phyloP scores from a whole-genome alignment of 2,329 filamentous ascomycete species.

The Parastagonospora nodorum region DNA sequence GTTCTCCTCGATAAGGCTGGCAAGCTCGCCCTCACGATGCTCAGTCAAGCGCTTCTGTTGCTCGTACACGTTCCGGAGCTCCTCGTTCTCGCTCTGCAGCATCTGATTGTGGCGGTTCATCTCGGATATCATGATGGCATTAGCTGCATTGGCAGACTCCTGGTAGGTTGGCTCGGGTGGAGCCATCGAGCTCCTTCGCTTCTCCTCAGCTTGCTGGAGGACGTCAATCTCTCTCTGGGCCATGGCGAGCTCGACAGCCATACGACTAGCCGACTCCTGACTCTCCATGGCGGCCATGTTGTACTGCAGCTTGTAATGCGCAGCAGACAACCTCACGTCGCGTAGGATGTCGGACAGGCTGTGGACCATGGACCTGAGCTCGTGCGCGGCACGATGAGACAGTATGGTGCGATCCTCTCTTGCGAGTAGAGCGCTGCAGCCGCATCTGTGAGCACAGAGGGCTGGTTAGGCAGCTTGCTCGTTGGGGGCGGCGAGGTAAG shows the following conservation, averaged over 20 bases:
- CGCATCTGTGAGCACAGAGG: constrained; percentile 33
- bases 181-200: constrained; percentile 62
- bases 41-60: constrained; percentile 79
- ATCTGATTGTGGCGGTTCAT: constrained; percentile 64
- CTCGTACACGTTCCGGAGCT: constrained; percentile 67
- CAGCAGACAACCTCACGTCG: constrained; percentile 78
- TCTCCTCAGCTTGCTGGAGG: constrained; percentile 74
- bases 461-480: constrained; percentile 33
- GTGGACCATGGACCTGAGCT: constrained; percentile 60
- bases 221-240: constrained; percentile 86
- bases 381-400: no score
- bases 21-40: constrained; percentile 75
- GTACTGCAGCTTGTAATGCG: constrained; percentile 90
- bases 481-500: constrained; percentile 57
- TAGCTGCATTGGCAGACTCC: constrained; percentile 59
- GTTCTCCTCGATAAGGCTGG: constrained; percentile 74
- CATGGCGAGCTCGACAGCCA: constrained; percentile 90
- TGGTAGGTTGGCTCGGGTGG: constrained; percentile 58
- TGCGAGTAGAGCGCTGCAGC: constrained; percentile 52
- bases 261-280: constrained; percentile 81
- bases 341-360: constrained; percentile 59
- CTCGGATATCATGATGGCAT: constrained; percentile 59
- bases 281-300: constrained; percentile 83
- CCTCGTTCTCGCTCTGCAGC: constrained; percentile 68
- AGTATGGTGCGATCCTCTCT: constrained; percentile 61